phyloP scores from a whole-genome alignment of 257 asterid species.

The Capsicum rhomboideum region DNA sequence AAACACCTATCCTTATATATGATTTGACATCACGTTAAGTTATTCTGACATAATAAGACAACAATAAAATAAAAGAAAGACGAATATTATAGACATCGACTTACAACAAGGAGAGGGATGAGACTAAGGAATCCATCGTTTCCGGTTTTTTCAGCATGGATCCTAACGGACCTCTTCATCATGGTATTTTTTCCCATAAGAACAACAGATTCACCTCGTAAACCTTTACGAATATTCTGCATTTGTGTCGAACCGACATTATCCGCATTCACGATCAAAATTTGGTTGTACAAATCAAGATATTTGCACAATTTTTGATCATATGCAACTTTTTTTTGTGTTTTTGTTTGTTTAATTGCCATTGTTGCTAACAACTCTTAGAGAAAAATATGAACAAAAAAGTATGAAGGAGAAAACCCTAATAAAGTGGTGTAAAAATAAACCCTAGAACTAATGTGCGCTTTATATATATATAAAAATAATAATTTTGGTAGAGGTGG shows the following conservation, averaged over 20 bases:
- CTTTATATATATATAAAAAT: neutral
- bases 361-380: slow-evolving; percentile 23
- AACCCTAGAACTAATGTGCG: neutral
- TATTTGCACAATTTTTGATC: slow-evolving; percentile 68
- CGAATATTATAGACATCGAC: slow-evolving; percentile 1
- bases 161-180: slow-evolving; percentile 86
- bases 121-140: slow-evolving; percentile 51
- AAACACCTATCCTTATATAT: too few species aligned
- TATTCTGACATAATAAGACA: too few species aligned
- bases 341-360: slow-evolving; percentile 52
- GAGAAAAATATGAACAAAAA: neutral
- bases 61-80: too few species aligned
- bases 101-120: slow-evolving; percentile 73
- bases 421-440: neutral
- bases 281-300: slow-evolving; percentile 68
- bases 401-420: neutral
- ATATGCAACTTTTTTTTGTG: slow-evolving; percentile 66
- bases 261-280: slow-evolving; percentile 64
- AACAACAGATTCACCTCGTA: slow-evolving; percentile 74
- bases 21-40: too few species aligned
- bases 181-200: slow-evolving; percentile 97
- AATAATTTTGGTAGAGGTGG: neutral
- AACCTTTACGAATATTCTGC: slow-evolving; percentile 60
- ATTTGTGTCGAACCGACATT: slow-evolving; percentile 90
- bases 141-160: slow-evolving; percentile 69